Evolutionary conservation across 768 basidiomycete genomes (phyloP), one percentile per base, ranked within the genome.

Genomic region (Auriscalpium orientale): DNA sequence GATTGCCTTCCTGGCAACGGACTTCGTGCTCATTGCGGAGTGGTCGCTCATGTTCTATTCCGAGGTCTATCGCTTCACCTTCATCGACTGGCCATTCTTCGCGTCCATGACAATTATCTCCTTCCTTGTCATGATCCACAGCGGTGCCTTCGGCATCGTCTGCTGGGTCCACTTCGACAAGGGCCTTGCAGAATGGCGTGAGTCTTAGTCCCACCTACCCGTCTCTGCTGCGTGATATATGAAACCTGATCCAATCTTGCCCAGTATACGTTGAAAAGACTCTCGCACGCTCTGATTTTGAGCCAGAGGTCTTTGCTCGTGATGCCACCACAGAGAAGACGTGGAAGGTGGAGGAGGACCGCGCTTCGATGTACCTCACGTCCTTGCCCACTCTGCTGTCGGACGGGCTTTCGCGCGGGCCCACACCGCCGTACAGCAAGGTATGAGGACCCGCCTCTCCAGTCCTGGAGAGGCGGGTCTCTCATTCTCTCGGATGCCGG

Each of bases 131-230:
- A 58, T 70, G 33, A 13, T 68, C 46, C 69, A 72, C 18, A 78
- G 74, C 49, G 68, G 74, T 43, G 64, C 74, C 33, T 70, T 84
- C 13, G 80, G 76, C 8, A 60, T 76, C 51, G 65, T 80, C 22
- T 83, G 80, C 61, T 70, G 77, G 59, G 58, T 72, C 16, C 78
- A 81, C 60, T 85, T 84, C 60, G 77, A 71, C 49, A 74, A 77
- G 56, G 83, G 83, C 0, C 71, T 83, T 12, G 72, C 74, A 1
- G 70, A 84, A 54, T 84, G 82, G 61, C 66, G 83, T 85, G 61
- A 58, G 81, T 72, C 22, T 28, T 7, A 28, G 28, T 28, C 28
- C 4, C 28, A 28, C 28, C 28, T 28, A 28, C 28, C 28, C 28
- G 28, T 7, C 5, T 28, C 28, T 7, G 28, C 28, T 7, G 28